phyloP scores from a whole-genome alignment of 768 basidiomycete species.

The Tylopilus plumbeoviolaceoides region DNA sequence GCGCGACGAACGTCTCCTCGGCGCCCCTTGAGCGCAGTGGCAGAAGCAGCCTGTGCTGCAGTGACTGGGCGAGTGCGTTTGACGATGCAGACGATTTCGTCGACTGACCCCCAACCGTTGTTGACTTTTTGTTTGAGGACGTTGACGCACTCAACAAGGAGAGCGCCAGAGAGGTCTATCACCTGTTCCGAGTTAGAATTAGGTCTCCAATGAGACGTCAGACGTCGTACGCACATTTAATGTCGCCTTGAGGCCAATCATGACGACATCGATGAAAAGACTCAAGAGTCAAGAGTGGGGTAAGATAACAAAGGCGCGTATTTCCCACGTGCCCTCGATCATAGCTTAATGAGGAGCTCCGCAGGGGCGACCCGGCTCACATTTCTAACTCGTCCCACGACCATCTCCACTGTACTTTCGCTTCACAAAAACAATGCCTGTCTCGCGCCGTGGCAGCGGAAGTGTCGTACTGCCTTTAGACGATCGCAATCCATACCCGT shows the following conservation, averaged over 20 bases:
- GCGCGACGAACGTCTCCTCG: conserved; percentile 95
- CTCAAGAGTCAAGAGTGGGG: not conserved
- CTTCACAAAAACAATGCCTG: no score
- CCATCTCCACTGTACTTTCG: no score
- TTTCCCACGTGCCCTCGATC: no score
- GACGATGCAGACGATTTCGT: conserved; percentile 94
- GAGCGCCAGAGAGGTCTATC: conserved; percentile 96
- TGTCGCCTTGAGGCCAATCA: conserved; percentile 96
- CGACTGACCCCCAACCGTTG: conserved; percentile 88
- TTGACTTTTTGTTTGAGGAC: conserved; percentile 94
- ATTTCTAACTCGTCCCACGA: no score
- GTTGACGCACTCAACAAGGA: conserved; percentile 94
- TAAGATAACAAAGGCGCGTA: conserved; percentile 11
- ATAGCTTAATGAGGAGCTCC: no score
- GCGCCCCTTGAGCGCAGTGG: no score
- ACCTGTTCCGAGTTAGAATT: conserved; percentile 44
- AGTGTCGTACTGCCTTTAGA: conserved; percentile 68
- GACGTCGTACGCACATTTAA: no score
- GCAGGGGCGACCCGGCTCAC: no score
- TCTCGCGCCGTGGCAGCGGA: conserved; percentile 75
- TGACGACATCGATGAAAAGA: no score
- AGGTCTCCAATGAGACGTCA: not conserved
- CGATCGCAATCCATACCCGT: conserved; percentile 81
- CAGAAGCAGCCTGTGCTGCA: no score
- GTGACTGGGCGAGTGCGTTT: no score